These are phyloP conservation scores for Fusarium robinianum DNA, from an alignment of 2,329 filamentous ascomycete species.

Conservation along the genomic window DNA sequence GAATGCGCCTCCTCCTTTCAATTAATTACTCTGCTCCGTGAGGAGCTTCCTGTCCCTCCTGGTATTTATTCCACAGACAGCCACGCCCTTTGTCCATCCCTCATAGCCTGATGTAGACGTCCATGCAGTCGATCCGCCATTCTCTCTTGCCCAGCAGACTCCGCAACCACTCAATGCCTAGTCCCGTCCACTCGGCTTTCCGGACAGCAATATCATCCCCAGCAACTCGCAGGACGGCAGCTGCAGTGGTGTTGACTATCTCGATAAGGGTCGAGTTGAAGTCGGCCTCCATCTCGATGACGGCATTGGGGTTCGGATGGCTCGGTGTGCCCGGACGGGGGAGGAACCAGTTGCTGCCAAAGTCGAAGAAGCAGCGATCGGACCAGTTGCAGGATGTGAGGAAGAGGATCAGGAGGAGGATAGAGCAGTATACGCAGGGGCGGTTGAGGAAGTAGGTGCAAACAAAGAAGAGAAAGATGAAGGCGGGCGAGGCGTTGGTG, in stretches of 20 bases:
- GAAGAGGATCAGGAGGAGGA: slow-evolving; percentile 93
- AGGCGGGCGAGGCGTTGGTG: slow-evolving; percentile 81
- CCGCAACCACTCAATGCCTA: slow-evolving; percentile 85
- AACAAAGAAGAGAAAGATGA: slow-evolving; percentile 86
- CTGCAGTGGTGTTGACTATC: slow-evolving; percentile 70
- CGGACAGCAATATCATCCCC: slow-evolving; percentile 63
- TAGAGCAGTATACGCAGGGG: slow-evolving; percentile 96
- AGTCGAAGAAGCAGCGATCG: slow-evolving; percentile 90
- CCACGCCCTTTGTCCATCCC: background rate
- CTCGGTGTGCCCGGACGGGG: slow-evolving; percentile 59
- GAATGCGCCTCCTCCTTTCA: slow-evolving; percentile 3
- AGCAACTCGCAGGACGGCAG: slow-evolving; percentile 68
- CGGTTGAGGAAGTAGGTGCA: slow-evolving; percentile 96
- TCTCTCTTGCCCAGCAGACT: slow-evolving; percentile 81
- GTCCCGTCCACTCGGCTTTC: slow-evolving; percentile 70
- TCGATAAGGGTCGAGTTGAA: slow-evolving; percentile 57
- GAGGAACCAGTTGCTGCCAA: slow-evolving; percentile 90
- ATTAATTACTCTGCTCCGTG: background rate
- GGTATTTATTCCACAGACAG: background rate
- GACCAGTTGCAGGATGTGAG: slow-evolving; percentile 89
- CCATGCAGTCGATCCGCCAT: slow-evolving; percentile 89
- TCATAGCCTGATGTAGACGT: slow-evolving; percentile 79
- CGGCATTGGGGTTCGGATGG: slow-evolving; percentile 31
- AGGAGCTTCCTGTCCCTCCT: background rate
- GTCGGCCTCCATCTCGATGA: slow-evolving; percentile 37